Evolutionary conservation across 352 stramenopile species (phyloP).

Genomic region (Pythium rhizo-oryzae): DNA sequence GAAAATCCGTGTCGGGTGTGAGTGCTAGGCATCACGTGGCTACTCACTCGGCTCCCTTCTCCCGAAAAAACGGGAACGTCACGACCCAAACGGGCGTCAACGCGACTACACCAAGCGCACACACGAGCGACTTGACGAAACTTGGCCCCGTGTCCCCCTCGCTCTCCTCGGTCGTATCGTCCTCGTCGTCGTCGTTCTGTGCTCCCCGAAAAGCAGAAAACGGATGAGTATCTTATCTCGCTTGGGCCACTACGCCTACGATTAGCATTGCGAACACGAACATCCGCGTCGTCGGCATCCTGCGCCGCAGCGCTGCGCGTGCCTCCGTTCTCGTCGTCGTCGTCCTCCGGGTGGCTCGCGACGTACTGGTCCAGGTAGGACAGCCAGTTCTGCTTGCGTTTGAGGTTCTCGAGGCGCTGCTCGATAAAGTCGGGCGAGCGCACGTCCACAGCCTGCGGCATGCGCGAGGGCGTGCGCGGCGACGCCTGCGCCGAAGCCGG

Average conservation of each 20-base stretch:
- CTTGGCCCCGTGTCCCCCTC: constrained; percentile 20
- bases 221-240: neutral
- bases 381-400: constrained; percentile 62
- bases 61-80: constrained; percentile 51
- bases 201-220: neutral
- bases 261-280: neutral
- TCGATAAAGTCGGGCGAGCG: constrained; percentile 83
- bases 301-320: neutral
- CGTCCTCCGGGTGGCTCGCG: constrained; percentile 48
- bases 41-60: constrained; percentile 54
- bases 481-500: constrained; percentile 31
- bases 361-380: constrained; percentile 82
- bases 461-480: constrained; percentile 20
- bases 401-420: constrained; percentile 87
- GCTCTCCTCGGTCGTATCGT: constrained; percentile 8
- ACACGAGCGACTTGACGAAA: constrained; percentile 57
- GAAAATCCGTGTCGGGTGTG: neutral
- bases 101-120: constrained; percentile 51
- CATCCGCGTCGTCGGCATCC: neutral
- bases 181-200: constrained; percentile 4
- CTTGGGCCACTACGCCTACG: neutral
- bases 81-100: constrained; percentile 66
- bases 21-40: neutral
- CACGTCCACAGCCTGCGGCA: constrained; percentile 63
- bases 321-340: constrained; percentile 22